Percentiles rank a stretch among this genome's conserved stretches.
These are phyloP conservation scores for Blastocystis sp. DNA, from an alignment of 352 stramenopile genomes.

Conservation along the genomic window DNA sequence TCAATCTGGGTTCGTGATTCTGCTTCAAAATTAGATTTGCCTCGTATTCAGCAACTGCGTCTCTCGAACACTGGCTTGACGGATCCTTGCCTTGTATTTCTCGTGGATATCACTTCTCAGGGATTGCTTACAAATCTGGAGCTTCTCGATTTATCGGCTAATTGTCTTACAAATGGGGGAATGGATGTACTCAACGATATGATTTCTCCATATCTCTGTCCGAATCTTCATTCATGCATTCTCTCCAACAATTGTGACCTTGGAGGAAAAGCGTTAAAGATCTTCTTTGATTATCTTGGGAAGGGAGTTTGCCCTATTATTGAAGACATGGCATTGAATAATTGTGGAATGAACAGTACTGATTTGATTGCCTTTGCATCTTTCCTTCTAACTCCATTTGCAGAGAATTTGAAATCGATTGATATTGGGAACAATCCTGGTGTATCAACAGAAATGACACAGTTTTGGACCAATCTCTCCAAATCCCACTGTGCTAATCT, in stretches of 20 bases:
- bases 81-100: not conserved
- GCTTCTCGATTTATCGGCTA: conserved; percentile 24
- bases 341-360: not conserved
- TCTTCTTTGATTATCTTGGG: not conserved
- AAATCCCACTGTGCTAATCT: not conserved
- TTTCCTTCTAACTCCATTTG: conserved; percentile 19
- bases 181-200: not conserved
- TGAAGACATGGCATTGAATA: not conserved
- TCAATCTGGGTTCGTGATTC: not conserved
- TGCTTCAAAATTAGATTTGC: not conserved
- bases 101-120: not conserved
- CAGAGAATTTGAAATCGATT: not conserved
- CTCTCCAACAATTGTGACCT: not conserved
- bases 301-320: conserved; percentile 28
- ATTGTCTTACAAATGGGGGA: not conserved
- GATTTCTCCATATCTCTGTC: not conserved
- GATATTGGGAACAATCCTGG: conserved; percentile 26
- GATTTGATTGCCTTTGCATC: not conserved
- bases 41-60: not conserved
- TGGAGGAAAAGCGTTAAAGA: not conserved
- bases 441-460: not conserved
- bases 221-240: conserved; percentile 26
- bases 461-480: conserved; percentile 1
- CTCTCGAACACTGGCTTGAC: not conserved
- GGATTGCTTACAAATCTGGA: conserved; percentile 15